These are phyloP conservation scores for Claviceps pusilla DNA, from an alignment of 2,329 filamentous ascomycete species.

Conservation along the genomic window DNA sequence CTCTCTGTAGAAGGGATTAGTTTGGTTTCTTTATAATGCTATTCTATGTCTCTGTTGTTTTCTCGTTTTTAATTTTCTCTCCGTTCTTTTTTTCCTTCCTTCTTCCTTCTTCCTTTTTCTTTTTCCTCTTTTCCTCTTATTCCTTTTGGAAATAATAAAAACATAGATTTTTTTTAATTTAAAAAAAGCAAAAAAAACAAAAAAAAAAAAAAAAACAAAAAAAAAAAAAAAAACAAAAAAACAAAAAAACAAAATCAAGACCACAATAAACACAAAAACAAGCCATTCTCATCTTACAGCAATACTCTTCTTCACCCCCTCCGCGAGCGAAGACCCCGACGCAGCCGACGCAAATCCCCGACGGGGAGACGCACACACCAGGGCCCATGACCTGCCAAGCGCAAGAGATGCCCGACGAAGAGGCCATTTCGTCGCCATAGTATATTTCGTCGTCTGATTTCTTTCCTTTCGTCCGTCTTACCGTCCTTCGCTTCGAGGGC, in stretches of 20 bases:
- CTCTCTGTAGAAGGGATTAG: conserved; percentile 9
- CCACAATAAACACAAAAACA: no score
- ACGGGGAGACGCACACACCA: not conserved
- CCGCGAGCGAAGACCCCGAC: conserved; percentile 22
- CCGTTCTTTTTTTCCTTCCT: not conserved
- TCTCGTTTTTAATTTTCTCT: no score
- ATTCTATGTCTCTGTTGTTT: no score
- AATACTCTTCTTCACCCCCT: conserved; percentile 19
- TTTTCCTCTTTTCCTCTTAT: not conserved
- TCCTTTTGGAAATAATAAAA: not conserved
- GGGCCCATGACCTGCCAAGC: conserved; percentile 12
- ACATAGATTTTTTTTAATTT: not conserved
- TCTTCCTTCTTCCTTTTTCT: not conserved
- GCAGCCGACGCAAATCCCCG: conserved; percentile 8
- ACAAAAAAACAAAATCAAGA: not conserved
- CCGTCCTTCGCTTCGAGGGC: no score
- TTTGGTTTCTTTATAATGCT: no score
- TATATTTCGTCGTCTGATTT: not conserved
- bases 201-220: no score
- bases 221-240: no score
- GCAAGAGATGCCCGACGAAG: conserved; percentile 23
- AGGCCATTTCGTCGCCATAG: conserved; percentile 26
- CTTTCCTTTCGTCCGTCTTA: not conserved
- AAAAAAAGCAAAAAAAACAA: no score
- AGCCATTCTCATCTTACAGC: conserved; percentile 13